A percentile compares a stretch with the other conserved stretches of the same genome.
These are phyloP conservation scores for Leptographium lundbergii DNA, from an alignment of 2,329 filamentous ascomycete genomes.

Conservation along the genomic window DNA sequence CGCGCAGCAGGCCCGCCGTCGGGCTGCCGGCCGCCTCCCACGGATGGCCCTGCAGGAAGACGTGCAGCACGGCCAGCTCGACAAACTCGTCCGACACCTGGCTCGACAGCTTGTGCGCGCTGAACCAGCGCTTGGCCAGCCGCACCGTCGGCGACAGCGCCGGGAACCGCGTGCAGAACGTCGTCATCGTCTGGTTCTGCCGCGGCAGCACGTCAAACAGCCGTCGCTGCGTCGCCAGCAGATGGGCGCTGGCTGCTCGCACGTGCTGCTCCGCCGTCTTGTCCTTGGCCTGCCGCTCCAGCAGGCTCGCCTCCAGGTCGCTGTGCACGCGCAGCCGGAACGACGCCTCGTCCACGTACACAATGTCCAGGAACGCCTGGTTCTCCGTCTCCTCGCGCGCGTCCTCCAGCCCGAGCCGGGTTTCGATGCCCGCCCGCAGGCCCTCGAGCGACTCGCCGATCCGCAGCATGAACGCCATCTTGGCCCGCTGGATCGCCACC, in stretches of 20 bases:
- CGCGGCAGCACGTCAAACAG: slow-evolving; percentile 60
- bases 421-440: slow-evolving; percentile 32
- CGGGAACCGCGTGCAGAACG: slow-evolving; percentile 67
- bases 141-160: slow-evolving; percentile 73
- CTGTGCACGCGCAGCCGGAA: slow-evolving; percentile 85
- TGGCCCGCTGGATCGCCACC: slow-evolving; percentile 81
- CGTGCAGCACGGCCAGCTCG: slow-evolving; percentile 66
- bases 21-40: slow-evolving; percentile 67
- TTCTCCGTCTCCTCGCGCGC: slow-evolving; percentile 56
- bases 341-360: slow-evolving; percentile 56
- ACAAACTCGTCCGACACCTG: slow-evolving; percentile 72
- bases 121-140: slow-evolving; percentile 82
- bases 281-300: slow-evolving; percentile 68
- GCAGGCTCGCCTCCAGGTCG: slow-evolving; percentile 70
- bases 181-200: slow-evolving; percentile 70
- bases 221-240: slow-evolving; percentile 59
- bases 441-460: slow-evolving; percentile 59
- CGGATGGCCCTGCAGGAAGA: slow-evolving; percentile 71
- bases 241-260: slow-evolving; percentile 56
- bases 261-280: slow-evolving; percentile 51
- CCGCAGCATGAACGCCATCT: slow-evolving; percentile 75
- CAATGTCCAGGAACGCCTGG: slow-evolving; percentile 68
- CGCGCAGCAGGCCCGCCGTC: slow-evolving; percentile 69
- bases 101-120: slow-evolving; percentile 61
- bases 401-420: slow-evolving; percentile 73